Evolutionary conservation across 306 rosid genomes (phyloP), one percentile per base, ranked within the genome.

Genomic region (Casuarina glauca): DNA sequence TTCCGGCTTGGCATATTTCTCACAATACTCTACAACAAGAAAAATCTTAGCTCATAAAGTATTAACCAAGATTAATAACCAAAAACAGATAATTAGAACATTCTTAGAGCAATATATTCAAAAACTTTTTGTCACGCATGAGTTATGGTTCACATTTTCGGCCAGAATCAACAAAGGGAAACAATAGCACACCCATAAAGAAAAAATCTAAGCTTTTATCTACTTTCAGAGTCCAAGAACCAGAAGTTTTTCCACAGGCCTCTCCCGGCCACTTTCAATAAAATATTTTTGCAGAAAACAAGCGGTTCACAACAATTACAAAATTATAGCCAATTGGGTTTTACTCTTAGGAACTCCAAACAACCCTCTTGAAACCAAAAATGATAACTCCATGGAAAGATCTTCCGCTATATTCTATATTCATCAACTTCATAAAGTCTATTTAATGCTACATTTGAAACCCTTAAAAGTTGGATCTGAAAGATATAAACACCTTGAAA

Each of bases 1-100:
- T 85, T 90, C 94, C 7, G 96, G 84, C 83, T 90, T 91, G 38
- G 98, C 98, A 85, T 87, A 89, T 76, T 81, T 91, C 86, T 91
- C 87, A 81, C 93, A 82, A 71, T 81, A 94, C 74, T 92, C 98
- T 94, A 91, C 77, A 79, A 45, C 42, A 19, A 45, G 51, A 55
- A 16, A 35, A 52, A 13, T 58, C 52, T 68, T 39, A 76, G 72
- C 64, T 75, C 58, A 79, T 62, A 39, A 80, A 63, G 51, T 54
- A 43, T 63, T 68, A 60, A 72, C 46, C 5, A 77, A 45, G 73
- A 64, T 63, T n/a, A 66, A 42, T 16, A 6, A 12, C 70, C 71
- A 42, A 66, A 66, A 41, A 41, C 50, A 66, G 16, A 26, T 16
- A 36, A 15, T 17, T 38, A 63, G 38, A 35, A 63, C 69, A 63